A percentile compares a stretch with the other conserved stretches of the same genome.
Evolutionary conservation across 441 rosid species (phyloP).

Genomic region (Pelargonium myrrhifolium): DNA sequence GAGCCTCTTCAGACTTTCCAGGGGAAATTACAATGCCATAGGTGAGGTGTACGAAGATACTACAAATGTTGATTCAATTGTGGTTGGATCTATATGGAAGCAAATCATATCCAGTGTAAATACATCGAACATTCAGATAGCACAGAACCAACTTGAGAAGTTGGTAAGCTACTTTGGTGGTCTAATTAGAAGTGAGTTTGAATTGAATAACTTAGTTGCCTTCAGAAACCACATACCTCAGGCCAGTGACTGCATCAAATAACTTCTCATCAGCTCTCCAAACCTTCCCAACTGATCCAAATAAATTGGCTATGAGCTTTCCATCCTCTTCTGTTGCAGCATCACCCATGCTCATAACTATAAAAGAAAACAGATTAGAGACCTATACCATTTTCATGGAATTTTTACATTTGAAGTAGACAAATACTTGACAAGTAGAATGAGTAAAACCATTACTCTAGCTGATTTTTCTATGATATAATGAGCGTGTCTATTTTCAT

Average conservation of each 20-base stretch:
- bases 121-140: neutral
- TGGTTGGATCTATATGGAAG: neutral
- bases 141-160: neutral
- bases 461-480: conserved; percentile 3
- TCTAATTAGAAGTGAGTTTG: neutral
- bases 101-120: neutral
- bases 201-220: neutral
- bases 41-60: neutral
- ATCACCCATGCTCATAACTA: conserved; percentile 77
- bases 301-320: conserved; percentile 54
- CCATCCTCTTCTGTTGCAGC: conserved; percentile 69
- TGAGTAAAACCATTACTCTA: neutral
- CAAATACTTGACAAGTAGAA: conserved; percentile 1
- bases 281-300: conserved; percentile 74
- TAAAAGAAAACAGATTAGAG: conserved; percentile 18
- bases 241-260: conserved; percentile 85
- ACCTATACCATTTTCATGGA: conserved; percentile 4
- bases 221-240: conserved; percentile 46
- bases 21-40: neutral
- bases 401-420: neutral
- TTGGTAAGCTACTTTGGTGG: neutral
- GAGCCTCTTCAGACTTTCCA: neutral
- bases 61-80: neutral
- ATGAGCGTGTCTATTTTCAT: neutral
- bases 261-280: conserved; percentile 78